Evolutionary conservation across 2,329 filamentous ascomycete genomes (phyloP).

Genomic region (Ophiostoma novo-ulmi): DNA sequence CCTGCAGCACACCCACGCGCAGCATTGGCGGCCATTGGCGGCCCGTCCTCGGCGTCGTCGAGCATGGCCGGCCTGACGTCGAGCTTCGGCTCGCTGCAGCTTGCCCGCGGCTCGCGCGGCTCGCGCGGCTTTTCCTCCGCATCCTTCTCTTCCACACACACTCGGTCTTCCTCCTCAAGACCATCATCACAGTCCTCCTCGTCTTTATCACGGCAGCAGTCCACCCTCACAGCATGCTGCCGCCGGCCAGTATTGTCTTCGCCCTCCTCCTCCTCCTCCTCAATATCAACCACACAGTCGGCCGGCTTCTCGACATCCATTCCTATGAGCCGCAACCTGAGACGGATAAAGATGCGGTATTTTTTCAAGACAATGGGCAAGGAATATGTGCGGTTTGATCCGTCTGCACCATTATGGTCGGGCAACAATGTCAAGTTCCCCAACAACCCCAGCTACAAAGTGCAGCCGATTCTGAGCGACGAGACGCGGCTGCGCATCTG

Average conservation of each 20-base stretch:
- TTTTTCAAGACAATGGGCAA: not conserved
- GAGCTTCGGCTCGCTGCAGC: constrained; percentile 12
- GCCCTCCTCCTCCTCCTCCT: not conserved
- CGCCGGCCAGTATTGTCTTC: not conserved
- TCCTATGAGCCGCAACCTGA: not conserved
- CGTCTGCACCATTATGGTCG: not conserved
- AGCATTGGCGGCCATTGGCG: constrained; percentile 16
- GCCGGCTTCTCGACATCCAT: constrained; percentile 2
- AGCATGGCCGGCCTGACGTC: constrained; percentile 14
- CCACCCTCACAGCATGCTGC: not conserved
- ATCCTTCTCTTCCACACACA: constrained; percentile 6
- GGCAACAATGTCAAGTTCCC: constrained; percentile 50
- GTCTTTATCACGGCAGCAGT: not conserved
- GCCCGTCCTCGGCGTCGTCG: constrained; percentile 8
- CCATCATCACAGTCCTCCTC: no score
- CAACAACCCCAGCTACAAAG: constrained; percentile 64
- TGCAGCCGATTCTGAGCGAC: constrained; percentile 69
- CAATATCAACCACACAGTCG: not conserved
- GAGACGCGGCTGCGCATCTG: constrained; percentile 69
- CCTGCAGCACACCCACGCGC: constrained; percentile 14
- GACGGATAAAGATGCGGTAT: not conserved
- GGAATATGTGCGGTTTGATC: not conserved
- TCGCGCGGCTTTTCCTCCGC: constrained; percentile 6
- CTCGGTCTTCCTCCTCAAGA: not conserved
- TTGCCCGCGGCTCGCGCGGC: constrained; percentile 4